Evolutionary conservation across 371 early-diverging fungal genomes (phyloP), one percentile per base, ranked within the genome.

Genomic region (Umbelopsis sp.): DNA sequence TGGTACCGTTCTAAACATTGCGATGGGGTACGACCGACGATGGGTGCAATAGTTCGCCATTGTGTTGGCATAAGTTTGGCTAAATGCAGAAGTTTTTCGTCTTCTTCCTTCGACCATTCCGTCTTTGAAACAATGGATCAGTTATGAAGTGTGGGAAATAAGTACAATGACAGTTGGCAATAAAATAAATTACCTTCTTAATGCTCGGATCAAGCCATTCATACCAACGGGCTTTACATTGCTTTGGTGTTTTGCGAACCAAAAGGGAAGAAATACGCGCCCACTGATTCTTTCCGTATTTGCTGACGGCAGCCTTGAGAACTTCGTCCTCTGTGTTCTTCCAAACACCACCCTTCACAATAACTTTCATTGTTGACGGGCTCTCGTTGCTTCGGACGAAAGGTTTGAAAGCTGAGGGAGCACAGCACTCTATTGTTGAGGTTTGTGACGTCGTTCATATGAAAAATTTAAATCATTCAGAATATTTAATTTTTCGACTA

Each of bases 251-350:
- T 74, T 98, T 98, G 70, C 98, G 80, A 22, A 94, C 95, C 16
- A 99, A 83, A 45, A 99, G 87, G 4, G 98, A 98, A 24, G 97
- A 95, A 66, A 99, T 97, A 73, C 98, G 93, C 0, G 97, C 95
- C 99, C 99, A 99, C 79, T 98, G 98, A 79, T 97, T 99, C 79
- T 96, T 96, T 69, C 99, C 98, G 80, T 99, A 98, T 80, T 98
- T 97, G 87, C 95, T 97, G 29, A 98, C 96, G 20, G 96, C 96
- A 45, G 94, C 97, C 82, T 99, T 98, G 75, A 99, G 90, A 76
- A 99, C 94, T 82, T 98, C 98, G 84, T 99, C 99, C 81, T 93
- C 94, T n/a, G 93, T 93, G 72, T 94, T 94, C 72, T 92, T 93
- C 94, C 94, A 94, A 72, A 93, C 90, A 67, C 94, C 93, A 65